phyloP scores from a whole-genome alignment of 306 rosid genomes.

The Vicia villosa region DNA sequence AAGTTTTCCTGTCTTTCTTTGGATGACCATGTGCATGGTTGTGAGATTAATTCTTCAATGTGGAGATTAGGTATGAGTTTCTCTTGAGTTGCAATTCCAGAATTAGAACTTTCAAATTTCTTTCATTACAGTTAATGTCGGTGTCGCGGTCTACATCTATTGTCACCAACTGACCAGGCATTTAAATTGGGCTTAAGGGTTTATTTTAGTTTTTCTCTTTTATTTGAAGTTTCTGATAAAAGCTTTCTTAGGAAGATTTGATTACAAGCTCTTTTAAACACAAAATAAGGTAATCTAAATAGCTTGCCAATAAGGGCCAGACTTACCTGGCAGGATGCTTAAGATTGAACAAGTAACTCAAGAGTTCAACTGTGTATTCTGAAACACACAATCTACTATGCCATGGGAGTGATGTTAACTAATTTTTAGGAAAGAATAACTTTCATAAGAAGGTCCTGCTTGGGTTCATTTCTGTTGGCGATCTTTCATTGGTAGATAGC shows the following conservation, averaged over 20 bases:
- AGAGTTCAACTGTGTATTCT: background rate
- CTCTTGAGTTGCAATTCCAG: too few species aligned
- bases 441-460: too few species aligned
- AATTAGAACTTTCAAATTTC: background rate
- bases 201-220: too few species aligned
- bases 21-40: background rate
- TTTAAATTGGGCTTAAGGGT: background rate
- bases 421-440: too few species aligned
- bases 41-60: background rate
- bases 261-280: too few species aligned
- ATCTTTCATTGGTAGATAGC: slow-evolving; percentile 8
- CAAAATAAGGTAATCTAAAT: background rate
- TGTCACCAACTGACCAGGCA: background rate
- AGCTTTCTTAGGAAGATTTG: too few species aligned
- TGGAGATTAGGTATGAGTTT: too few species aligned
- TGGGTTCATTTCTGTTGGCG: background rate
- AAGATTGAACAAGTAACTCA: slow-evolving; percentile 18
- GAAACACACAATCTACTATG: background rate
- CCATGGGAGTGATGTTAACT: too few species aligned
- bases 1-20: background rate
- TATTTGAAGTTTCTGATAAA: too few species aligned
- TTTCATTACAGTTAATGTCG: background rate
- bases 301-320: background rate
- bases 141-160: background rate
- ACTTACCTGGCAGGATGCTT: slow-evolving; percentile 4